Evolutionary conservation across 2,329 filamentous ascomycete genomes (phyloP).

Genomic region (Colletotrichum tabaci): DNA sequence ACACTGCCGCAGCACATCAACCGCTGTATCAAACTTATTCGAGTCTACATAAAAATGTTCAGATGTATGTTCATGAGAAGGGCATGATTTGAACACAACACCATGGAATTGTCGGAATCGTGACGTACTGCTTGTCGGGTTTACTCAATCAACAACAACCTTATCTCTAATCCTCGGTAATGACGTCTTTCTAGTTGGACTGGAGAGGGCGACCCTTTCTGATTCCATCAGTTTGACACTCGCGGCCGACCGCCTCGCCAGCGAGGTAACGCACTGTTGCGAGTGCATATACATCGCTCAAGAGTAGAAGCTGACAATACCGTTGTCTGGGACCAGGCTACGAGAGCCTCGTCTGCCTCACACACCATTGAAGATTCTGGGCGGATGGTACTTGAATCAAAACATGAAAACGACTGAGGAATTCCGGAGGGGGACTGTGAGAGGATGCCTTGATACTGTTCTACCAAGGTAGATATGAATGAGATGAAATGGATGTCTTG

Average conservation of each 20-base stretch:
- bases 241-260: not conserved
- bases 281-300: not conserved
- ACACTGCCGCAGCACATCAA: constrained; percentile 21
- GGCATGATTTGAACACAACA: constrained; percentile 24
- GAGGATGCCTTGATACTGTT: constrained; percentile 10
- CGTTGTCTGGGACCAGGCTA: not conserved
- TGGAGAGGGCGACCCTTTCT: constrained; percentile 2
- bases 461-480: constrained; percentile 42
- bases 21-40: constrained; percentile 22
- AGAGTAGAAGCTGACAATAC: not conserved
- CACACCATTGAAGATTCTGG: constrained; percentile 2
- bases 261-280: not conserved
- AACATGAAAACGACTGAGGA: constrained; percentile 17
- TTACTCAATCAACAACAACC: constrained; percentile 21
- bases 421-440: constrained; percentile 12
- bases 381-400: constrained; percentile 4
- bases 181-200: not conserved
- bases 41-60: constrained; percentile 19
- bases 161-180: constrained; percentile 21
- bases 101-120: constrained; percentile 21
- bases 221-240: constrained; percentile 4
- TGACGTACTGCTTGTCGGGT: constrained; percentile 32
- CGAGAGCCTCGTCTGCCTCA: not conserved
- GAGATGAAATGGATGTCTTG: constrained; percentile 43
- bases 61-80: constrained; percentile 14